Base-by-base conservation (phyloP, 192 early-diverging fungal genomes). In the Phlyctochytrium planicorne region DNA sequence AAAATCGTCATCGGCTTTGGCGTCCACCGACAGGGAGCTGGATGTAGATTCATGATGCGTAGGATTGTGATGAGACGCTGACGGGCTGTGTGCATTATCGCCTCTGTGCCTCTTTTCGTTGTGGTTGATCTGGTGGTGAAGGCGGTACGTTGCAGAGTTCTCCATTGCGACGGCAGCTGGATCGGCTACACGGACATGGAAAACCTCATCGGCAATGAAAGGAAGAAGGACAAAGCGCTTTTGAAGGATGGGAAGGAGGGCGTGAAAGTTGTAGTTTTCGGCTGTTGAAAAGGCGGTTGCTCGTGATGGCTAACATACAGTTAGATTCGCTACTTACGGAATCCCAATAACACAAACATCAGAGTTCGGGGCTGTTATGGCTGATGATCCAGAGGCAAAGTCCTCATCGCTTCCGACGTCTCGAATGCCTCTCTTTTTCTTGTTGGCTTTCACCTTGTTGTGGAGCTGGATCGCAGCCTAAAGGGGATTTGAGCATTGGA, bases 161-260 rank as follows among this genome's bases (percentile, higher is more conserved):
- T 29, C 27, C 14, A 29, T 6, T 4, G 55, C 55, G 55, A 57
- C 55, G 25, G 55, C 27, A 10, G 55, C 55, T 4, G 55, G 55
- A 29, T 57, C 55, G 20, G 55, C 55, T 34, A 79, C 31, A 17
- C 69, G 63, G 23, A 87, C 47, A 52, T 87, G 80, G 64, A 76
- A 82, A n/a, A 83, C 84, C 47, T 83, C 84, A 30, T 84, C 81
- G 17, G 84, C 76, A 35, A 85, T 78, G 67, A 66, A 78, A 1
- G 83, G 81, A 23, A 80, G 74, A 3, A 84, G 69, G 3, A 73
- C 37, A 67, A 70, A 83, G 53, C 61, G 33, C 3, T 68, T 34
- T 53, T 82, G 76, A 2, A 87, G 70, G n/a, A 77, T 57, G 35
- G 80, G 72, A 0, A 78, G 66, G 10, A 87, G 71, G n/a, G n/a